Percentiles rank a stretch among this genome's conserved stretches.
Conservation (phyloP, 805 yeast species). For the Phaffomyces antillensis region DNA sequence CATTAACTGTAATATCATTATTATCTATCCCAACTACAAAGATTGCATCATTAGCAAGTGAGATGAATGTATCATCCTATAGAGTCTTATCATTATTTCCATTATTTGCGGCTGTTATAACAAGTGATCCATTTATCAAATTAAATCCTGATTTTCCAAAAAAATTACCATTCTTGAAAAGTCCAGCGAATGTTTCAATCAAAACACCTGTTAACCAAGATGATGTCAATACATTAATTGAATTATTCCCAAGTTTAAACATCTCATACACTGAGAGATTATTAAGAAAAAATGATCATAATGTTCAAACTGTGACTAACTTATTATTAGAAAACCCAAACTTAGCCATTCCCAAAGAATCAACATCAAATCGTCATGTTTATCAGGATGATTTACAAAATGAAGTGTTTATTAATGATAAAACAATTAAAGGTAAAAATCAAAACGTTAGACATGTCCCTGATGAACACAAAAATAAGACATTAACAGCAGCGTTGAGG, state of each 20-base stretch:
- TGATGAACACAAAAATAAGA: constrained; percentile 47
- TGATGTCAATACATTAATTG: constrained; percentile 36
- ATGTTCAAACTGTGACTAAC: constrained; percentile 53
- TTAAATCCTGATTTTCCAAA: constrained; percentile 45
- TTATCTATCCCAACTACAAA: constrained; percentile 17
- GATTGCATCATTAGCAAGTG: constrained; percentile 32
- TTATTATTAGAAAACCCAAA: constrained; percentile 57
- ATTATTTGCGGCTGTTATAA: constrained; percentile 44
- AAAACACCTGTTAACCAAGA: constrained; percentile 19
- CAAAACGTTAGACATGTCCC: constrained; percentile 24
- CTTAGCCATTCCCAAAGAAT: constrained; percentile 22
- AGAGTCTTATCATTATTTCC: constrained; percentile 43
- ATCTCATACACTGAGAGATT: constrained; percentile 40
- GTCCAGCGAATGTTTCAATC: neutral
- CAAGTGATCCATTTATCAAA: constrained; percentile 39
- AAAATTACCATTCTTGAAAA: constrained; percentile 41
- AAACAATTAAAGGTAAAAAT: constrained; percentile 11
- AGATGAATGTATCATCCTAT: constrained; percentile 37
- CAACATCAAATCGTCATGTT: constrained; percentile 10
- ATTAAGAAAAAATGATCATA: constrained; percentile 37
- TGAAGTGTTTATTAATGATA: constrained; percentile 13
- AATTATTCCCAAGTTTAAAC: constrained; percentile 61
- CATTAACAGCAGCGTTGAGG: constrained; percentile 52
- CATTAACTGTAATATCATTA: constrained; percentile 46
- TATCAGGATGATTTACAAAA: constrained; percentile 11